Evolutionary conservation across 2,329 filamentous ascomycete genomes (phyloP).

Genomic region (Penicillium hesseltinei): DNA sequence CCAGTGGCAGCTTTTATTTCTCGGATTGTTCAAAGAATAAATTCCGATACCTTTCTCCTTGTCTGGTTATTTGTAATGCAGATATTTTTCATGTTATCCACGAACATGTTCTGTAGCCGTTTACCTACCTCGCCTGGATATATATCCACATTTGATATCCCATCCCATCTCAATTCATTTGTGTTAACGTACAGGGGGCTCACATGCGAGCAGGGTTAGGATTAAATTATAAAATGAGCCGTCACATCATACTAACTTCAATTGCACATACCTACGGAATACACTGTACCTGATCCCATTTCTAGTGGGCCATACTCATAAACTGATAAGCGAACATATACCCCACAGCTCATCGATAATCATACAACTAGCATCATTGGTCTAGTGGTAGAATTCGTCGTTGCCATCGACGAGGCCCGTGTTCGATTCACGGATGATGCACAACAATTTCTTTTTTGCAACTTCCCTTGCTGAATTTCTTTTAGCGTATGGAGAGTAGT

Average conservation of each 20-base stretch:
- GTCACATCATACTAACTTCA: not conserved
- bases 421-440: constrained; percentile 50
- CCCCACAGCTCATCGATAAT: fast-evolving
- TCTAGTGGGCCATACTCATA: not conserved
- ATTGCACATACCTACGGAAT: not conserved
- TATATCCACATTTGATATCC: not conserved
- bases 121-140: not conserved
- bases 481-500: not conserved
- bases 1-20: not conserved
- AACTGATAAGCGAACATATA: not conserved
- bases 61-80: not conserved
- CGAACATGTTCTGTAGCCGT: not conserved
- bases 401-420: constrained; percentile 47
- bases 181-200: not conserved
- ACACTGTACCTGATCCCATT: not conserved
- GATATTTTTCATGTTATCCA: not conserved
- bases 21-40: not conserved
- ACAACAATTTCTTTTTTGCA: constrained; percentile 22
- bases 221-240: no score
- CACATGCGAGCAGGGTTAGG: not conserved
- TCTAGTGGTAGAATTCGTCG: constrained; percentile 43
- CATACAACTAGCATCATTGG: constrained; percentile 37
- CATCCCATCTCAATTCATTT: not conserved
- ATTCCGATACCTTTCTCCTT: no score
- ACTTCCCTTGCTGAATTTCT: not conserved